A percentile compares a stretch with the other conserved stretches of the same genome.
These are phyloP conservation scores for Pseudozyma hubeiensis DNA, from an alignment of 1,284 basidiomycete genomes.

Conservation along the genomic window DNA sequence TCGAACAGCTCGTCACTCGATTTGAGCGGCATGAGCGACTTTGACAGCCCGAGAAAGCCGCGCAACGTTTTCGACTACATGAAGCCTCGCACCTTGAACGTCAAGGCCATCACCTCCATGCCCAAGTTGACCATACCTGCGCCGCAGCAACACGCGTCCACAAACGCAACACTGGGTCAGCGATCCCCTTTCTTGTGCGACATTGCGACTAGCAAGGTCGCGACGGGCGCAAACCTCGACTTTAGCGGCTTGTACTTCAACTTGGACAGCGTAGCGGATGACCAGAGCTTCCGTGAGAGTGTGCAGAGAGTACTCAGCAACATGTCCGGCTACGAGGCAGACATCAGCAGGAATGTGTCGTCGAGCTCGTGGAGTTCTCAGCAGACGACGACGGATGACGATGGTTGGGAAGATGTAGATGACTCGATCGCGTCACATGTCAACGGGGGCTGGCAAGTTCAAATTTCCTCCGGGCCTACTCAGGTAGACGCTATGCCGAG, in stretches of 20 bases:
- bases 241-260: slow-evolving; percentile 22
- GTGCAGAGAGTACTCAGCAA: slow-evolving; percentile 19
- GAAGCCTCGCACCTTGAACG: slow-evolving; percentile 14
- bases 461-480: not conserved
- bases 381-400: slow-evolving; percentile 32
- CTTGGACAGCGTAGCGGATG: slow-evolving; percentile 6
- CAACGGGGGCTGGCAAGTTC: not conserved
- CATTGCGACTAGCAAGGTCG: not conserved
- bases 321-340: not conserved
- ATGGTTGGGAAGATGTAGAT: slow-evolving; percentile 41
- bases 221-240: not conserved
- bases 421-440: not conserved
- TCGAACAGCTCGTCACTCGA: slow-evolving; percentile 24
- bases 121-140: slow-evolving; percentile 29
- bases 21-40: slow-evolving; percentile 20
- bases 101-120: slow-evolving; percentile 14
- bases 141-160: not conserved
- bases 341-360: slow-evolving; percentile 4
- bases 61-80: slow-evolving; percentile 26
- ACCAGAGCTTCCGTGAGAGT: slow-evolving; percentile 13
- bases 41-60: slow-evolving; percentile 14
- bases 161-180: not conserved
- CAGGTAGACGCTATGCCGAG: too few relatives aligned
- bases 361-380: slow-evolving; percentile 14
- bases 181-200: slow-evolving; percentile 20